These are phyloP conservation scores for Sclerotinia subarctica DNA, from an alignment of 2,329 filamentous ascomycete species.

Conservation along the genomic window DNA sequence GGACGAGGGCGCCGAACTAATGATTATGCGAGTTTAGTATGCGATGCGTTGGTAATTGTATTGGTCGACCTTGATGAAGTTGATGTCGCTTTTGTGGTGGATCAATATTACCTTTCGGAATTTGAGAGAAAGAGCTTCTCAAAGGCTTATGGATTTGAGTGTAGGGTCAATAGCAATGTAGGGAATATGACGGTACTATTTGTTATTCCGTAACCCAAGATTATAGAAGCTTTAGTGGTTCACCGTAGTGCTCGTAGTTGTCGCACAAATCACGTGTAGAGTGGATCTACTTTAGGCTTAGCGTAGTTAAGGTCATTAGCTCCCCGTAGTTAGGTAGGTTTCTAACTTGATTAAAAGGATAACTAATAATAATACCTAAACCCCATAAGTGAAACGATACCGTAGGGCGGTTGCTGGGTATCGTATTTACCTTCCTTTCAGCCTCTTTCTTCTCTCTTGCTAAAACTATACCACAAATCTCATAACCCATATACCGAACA, in stretches of 20 bases:
- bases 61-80: neutral
- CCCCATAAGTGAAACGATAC: neutral
- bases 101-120: neutral
- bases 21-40: neutral
- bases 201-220: neutral
- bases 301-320: too few relatives aligned
- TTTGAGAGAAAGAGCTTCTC: neutral
- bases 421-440: conserved; percentile 8
- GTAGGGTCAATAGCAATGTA: neutral
- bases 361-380: conserved; percentile 12
- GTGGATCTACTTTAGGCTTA: neutral
- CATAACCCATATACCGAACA: conserved; percentile 27
- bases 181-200: neutral
- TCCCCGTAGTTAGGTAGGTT: neutral
- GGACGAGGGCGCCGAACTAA: conserved; percentile 1
- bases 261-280: neutral
- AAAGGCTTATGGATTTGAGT: neutral
- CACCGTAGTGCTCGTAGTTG: neutral
- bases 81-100: neutral
- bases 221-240: neutral
- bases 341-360: neutral
- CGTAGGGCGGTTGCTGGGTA: neutral
- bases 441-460: conserved; percentile 11
- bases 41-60: neutral
- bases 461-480: conserved; percentile 18